phyloP scores from a whole-genome alignment of 768 basidiomycete species.

The Tephrocybe sp. region DNA sequence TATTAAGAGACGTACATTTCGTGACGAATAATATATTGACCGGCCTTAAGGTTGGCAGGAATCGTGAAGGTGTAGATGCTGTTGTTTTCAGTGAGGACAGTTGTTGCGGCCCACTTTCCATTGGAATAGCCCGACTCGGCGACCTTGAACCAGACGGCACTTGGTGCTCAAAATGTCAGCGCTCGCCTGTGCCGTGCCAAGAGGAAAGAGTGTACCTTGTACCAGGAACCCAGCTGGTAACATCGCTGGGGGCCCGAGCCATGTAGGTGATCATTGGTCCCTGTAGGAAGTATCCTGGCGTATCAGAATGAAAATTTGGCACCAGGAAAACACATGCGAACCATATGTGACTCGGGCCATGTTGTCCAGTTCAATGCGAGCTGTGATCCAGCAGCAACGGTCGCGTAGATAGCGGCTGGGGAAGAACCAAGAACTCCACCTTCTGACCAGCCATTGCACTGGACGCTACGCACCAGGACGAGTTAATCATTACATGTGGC shows the following conservation, averaged over 20 bases:
- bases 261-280: constrained; percentile 47
- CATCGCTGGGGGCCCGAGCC: constrained; percentile 42
- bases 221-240: constrained; percentile 42
- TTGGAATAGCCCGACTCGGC: constrained; percentile 43
- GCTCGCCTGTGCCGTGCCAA: neutral
- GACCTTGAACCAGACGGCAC: constrained; percentile 53
- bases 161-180: constrained; percentile 10
- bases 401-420: constrained; percentile 38
- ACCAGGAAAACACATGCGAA: constrained; percentile 38
- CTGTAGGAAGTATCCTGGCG: constrained; percentile 13
- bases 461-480: constrained; percentile 15
- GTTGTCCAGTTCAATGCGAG: constrained; percentile 40
- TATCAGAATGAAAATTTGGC: constrained; percentile 5
- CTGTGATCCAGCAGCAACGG: constrained; percentile 37
- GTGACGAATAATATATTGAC: constrained; percentile 49
- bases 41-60: constrained; percentile 41
- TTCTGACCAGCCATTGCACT: constrained; percentile 28
- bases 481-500: neutral
- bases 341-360: constrained; percentile 29
- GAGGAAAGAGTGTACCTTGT: constrained; percentile 25
- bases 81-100: constrained; percentile 35
- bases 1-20: constrained; percentile 38
- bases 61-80: constrained; percentile 46
- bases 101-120: constrained; percentile 44
- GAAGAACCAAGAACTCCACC: constrained; percentile 25